These are phyloP conservation scores for Skeletonema costatum DNA, from an alignment of 108 stramenopile genomes.

Conservation along the genomic window DNA sequence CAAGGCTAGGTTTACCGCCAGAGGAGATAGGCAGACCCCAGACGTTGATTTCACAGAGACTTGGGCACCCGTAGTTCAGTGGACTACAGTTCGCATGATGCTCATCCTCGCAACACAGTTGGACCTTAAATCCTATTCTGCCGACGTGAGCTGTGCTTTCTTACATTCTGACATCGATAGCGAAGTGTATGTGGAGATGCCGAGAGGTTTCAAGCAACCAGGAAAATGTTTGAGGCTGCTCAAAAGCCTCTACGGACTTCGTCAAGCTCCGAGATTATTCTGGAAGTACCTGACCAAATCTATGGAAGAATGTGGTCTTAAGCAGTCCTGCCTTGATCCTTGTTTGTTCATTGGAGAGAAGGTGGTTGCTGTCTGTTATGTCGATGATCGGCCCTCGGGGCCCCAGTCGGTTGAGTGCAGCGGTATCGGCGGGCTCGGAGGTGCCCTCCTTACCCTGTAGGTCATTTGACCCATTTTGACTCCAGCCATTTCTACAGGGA, in stretches of 20 bases:
- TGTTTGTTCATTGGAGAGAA: too few species aligned
- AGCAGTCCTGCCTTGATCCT: too few species aligned
- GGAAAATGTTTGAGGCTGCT: slow-evolving; percentile 24
- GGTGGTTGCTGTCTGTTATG: too few species aligned
- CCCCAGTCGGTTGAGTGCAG: too few species aligned
- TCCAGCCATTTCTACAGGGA: too few species aligned
- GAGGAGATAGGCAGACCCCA: slow-evolving; percentile 45
- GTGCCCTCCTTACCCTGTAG: too few species aligned
- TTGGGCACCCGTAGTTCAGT: slow-evolving; percentile 19
- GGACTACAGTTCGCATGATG: slow-evolving; percentile 7
- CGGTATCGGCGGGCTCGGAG: too few species aligned
- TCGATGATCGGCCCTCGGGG: too few species aligned
- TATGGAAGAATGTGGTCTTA: too few species aligned
- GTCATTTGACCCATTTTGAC: too few species aligned
- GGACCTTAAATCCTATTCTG: background rate
- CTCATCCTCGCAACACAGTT: background rate
- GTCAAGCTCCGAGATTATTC: slow-evolving; percentile 30
- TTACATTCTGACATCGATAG: slow-evolving; percentile 38
- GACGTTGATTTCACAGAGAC: slow-evolving; percentile 38
- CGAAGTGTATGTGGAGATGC: slow-evolving; percentile 44
- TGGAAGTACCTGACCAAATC: too few species aligned
- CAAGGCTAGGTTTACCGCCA: slow-evolving; percentile 39
- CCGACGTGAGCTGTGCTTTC: slow-evolving; percentile 55
- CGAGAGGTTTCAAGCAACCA: slow-evolving; percentile 21
- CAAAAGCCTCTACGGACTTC: slow-evolving; percentile 39